phyloP scores from a whole-genome alignment of 2,329 filamentous ascomycete species.

The Stylonectria norvegica region DNA sequence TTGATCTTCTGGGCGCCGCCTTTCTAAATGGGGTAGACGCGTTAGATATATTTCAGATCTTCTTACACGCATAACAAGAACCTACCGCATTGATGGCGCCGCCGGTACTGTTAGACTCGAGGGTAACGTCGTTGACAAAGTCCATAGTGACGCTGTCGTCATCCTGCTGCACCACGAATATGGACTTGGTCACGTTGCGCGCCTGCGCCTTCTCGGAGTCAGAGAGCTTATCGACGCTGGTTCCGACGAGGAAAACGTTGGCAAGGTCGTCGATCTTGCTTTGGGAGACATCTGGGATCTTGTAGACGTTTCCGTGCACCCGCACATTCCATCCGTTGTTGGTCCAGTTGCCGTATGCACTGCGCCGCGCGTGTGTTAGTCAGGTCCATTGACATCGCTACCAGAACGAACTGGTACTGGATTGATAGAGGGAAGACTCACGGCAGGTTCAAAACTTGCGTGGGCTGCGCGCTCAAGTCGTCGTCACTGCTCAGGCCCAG shows the following conservation, averaged over 20 bases:
- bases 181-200: constrained; percentile 68
- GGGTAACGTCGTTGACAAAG: constrained; percentile 44
- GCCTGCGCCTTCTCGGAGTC: constrained; percentile 61
- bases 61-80: too few species aligned
- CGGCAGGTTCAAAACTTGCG: constrained; percentile 68
- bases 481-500: constrained; percentile 57
- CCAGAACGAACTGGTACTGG: too few species aligned
- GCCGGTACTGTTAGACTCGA: constrained; percentile 53
- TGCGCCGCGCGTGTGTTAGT: constrained; percentile 13
- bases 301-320: constrained; percentile 79
- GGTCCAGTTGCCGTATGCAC: constrained; percentile 74
- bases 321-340: constrained; percentile 72
- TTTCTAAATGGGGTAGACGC: constrained; percentile 29
- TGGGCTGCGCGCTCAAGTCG: constrained; percentile 57
- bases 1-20: constrained; percentile 62
- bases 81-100: constrained; percentile 47
- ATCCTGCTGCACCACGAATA: constrained; percentile 72
- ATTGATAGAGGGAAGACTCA: constrained; percentile 27
- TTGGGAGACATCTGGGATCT: constrained; percentile 65
- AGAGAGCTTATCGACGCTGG: constrained; percentile 57
- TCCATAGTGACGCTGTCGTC: constrained; percentile 61
- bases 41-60: too few species aligned
- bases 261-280: constrained; percentile 65
- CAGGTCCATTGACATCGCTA: not conserved
- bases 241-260: constrained; percentile 66